Percentiles rank a stretch among this genome's conserved stretches.
Conservation (phyloP, 192 early-diverging fungal species). For the Dissophora ornata region DNA sequence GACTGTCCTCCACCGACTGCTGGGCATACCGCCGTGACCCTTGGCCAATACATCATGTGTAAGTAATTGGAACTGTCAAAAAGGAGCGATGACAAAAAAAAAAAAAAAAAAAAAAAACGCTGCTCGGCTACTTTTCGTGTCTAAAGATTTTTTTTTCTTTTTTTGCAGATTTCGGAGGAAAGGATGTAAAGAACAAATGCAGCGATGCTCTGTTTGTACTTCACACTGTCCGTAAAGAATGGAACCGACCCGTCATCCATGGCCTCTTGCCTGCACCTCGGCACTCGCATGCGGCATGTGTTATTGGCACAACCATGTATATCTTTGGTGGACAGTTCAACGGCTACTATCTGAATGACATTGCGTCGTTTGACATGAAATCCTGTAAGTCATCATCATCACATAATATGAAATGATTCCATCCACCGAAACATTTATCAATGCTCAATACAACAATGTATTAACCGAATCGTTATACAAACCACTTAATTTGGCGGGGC, state of each 20-base stretch:
- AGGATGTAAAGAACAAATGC: conserved; percentile 51
- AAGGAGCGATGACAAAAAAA: neutral
- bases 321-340: conserved; percentile 65
- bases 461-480: too few species aligned
- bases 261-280: conserved; percentile 35
- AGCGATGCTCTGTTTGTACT: conserved; percentile 43
- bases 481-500: too few species aligned
- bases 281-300: conserved; percentile 61
- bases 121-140: neutral
- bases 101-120: too few species aligned
- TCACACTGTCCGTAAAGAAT: conserved; percentile 48
- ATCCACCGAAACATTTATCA: neutral
- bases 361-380: conserved; percentile 61
- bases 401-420: neutral
- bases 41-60: conserved; percentile 55
- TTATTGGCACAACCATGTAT: conserved; percentile 61
- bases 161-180: conserved; percentile 43
- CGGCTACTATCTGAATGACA: conserved; percentile 60
- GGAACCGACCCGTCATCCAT: conserved; percentile 40
- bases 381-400: conserved; percentile 48
- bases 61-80: conserved; percentile 3
- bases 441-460: too few species aligned
- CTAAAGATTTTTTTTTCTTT: too few species aligned
- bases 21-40: conserved; percentile 47
- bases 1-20: conserved; percentile 33